Base-by-base conservation (phyloP, 1,284 basidiomycete genomes). In the Paramarasmius palmivorus region DNA sequence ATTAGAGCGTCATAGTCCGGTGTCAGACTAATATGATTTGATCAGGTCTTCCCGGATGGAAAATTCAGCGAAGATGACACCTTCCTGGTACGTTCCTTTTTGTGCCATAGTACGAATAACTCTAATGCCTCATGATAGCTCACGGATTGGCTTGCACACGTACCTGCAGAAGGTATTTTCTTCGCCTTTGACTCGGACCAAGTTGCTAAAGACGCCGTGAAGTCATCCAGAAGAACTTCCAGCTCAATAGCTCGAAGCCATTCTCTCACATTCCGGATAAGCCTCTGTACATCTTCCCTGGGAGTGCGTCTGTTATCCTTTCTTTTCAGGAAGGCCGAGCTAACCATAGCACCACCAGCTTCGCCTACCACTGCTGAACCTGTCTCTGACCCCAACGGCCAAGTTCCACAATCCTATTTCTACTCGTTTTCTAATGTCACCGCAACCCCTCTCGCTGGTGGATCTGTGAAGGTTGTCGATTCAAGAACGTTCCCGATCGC, bases 141-240 rank as follows among this genome's bases (percentile, higher is more conserved):
- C 55, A 85, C 83, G 4, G 84, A 87, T 59, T 88, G 84, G 84
- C 63, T 86, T 35, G 67, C 84, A 2, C 87, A 89, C 60, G 78
- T 84, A 40, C 76, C 77, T 19, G 70, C 63, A 9, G 76, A 77
- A 68, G 71, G 74, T 72, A 61, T 56, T 4, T 36, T 34, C 44
- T 9, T n/a, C 8, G 9, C 19, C 8, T 22, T 8, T n/a, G 17
- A 2, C 12, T 29, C 8, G 12, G 1, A 25, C 6, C 35, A 36
- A 10, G 19, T 5, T 19, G 8, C 34, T 39, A 9, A 19, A 75
- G 74, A 59, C 73, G 23, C 32, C 14, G 23, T 29, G 1, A 76
- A 72, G 86, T 88, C 29, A 74, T 92, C 29, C 82, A 82, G 47
- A 87, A 88, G 73, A 90, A 88, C 66, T 88, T 90, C 73, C 76